Evolutionary conservation across 176 grass and related monocot species (phyloP), one percentile per base, ranked within the genome.

Genomic region (Leersia perrieri): DNA sequence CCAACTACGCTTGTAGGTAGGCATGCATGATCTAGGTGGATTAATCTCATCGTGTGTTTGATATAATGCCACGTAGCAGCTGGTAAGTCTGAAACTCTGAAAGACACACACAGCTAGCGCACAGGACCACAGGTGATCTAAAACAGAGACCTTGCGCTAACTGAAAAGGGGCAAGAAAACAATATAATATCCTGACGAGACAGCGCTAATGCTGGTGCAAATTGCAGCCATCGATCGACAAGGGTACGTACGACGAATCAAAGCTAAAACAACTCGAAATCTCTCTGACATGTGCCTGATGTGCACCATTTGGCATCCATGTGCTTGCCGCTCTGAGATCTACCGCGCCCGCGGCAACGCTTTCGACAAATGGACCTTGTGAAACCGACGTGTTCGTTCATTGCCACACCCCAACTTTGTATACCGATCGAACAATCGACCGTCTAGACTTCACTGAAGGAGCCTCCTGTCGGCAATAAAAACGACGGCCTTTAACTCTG

Each of bases 231-330:
- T n/a, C n/a, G n/a, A n/a, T n/a, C n/a, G 78, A 74, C 36, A 33
- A 39, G 36, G 61, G 60, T 31, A 39, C 26, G 60, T 31, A 39
- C 26, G 28, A 23, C 29, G 16, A 49, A 76, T 64, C 45, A 26
- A 60, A 67, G 47, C 44, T 34, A 18, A 66, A 66, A 36, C 33
- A 4, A 28, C 75, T 82, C 78, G 63, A 82, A 51, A 63, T 1
- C 11, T 38, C n/a, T 45, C 35, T 51, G n/a, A 36, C 84, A 62
- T 74, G 60, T 75, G 49, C 49, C 49, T 53, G 49, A 69, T 73
- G 41, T 55, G 75, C 72, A 23, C 57, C 38, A 57, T 20, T 20
- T 25, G 49, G 81, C 47, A 20, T 53, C 87, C 87, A 89, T 85
- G 85, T 82, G 72, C 40, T 8, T 53, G 49, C 16, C 49, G 49